These are phyloP conservation scores for Emiliania huxleyi DNA, from an alignment of 78 protist species.

Conservation along the genomic window DNA sequence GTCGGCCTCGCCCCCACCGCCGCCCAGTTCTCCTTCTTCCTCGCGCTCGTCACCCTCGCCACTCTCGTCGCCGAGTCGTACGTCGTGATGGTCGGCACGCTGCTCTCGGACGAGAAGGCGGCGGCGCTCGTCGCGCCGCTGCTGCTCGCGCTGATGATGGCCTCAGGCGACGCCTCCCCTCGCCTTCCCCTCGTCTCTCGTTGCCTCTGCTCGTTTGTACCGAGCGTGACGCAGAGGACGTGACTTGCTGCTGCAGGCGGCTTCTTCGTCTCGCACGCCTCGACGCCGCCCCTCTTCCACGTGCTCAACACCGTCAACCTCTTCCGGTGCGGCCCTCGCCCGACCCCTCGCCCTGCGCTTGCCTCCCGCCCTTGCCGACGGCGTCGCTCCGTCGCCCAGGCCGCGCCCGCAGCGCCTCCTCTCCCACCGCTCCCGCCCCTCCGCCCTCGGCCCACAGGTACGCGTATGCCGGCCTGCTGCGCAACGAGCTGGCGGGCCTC, in stretches of 20 bases:
- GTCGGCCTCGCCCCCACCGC: neutral
- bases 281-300: neutral
- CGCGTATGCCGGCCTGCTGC: neutral
- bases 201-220: no score
- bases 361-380: neutral
- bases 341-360: no score
- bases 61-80: neutral
- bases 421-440: neutral
- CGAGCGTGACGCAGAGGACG: neutral
- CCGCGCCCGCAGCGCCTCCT: neutral
- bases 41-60: neutral
- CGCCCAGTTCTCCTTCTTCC: neutral
- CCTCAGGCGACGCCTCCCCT: neutral
- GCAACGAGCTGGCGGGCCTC: neutral
- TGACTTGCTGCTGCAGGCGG: no score
- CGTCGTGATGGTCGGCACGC: neutral
- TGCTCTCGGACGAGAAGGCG: neutral
- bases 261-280: neutral
- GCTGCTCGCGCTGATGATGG: neutral
- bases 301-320: neutral
- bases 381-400: neutral
- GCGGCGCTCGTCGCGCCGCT: neutral
- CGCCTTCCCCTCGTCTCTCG: neutral
- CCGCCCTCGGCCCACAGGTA: neutral
- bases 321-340: neutral